Percentiles rank a stretch among this genome's conserved stretches.
phyloP scores from a whole-genome alignment of 345 rosid genomes.

The Xanthoceras sorbifolium region DNA sequence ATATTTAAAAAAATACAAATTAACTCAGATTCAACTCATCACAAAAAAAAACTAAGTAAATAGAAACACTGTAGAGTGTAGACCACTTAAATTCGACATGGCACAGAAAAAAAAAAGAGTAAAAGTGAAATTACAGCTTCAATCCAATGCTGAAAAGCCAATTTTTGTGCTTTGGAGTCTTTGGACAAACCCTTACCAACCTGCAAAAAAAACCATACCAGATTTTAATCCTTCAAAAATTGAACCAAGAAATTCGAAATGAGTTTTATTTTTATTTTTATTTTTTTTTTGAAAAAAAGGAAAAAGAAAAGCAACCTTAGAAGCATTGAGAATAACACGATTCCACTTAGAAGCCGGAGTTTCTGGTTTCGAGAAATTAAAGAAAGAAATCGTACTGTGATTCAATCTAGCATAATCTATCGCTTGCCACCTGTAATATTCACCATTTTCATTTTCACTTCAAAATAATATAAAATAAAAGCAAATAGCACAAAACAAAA shows the following conservation, averaged over 20 bases:
- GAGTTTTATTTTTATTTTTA: background rate
- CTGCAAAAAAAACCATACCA: slow-evolving; percentile 37
- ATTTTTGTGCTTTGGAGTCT: slow-evolving; percentile 67
- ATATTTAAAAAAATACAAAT: background rate
- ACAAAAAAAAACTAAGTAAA: background rate
- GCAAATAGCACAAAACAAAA: background rate
- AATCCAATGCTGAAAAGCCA: slow-evolving; percentile 96
- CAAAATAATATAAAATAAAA: no score
- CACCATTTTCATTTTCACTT: slow-evolving; percentile 19
- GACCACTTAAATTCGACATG: background rate
- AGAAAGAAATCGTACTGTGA: slow-evolving; percentile 81
- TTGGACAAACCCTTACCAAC: slow-evolving; percentile 70
- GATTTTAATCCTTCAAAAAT: background rate
- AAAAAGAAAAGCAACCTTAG: slow-evolving; percentile 52
- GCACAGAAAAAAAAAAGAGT: background rate
- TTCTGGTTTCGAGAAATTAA: slow-evolving; percentile 69
- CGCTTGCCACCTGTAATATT: slow-evolving; percentile 73
- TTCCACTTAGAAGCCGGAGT: slow-evolving; percentile 74
- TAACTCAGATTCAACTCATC: background rate
- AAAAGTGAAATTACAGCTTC: slow-evolving; percentile 50
- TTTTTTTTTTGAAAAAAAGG: background rate
- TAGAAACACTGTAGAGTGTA: background rate
- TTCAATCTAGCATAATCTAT: slow-evolving; percentile 74
- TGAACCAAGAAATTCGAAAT: background rate
- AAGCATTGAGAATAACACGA: slow-evolving; percentile 72